Evolutionary conservation across 768 basidiomycete species (phyloP), one percentile per base, ranked within the genome.

Genomic region (Gloeopeniophorella convolvens): DNA sequence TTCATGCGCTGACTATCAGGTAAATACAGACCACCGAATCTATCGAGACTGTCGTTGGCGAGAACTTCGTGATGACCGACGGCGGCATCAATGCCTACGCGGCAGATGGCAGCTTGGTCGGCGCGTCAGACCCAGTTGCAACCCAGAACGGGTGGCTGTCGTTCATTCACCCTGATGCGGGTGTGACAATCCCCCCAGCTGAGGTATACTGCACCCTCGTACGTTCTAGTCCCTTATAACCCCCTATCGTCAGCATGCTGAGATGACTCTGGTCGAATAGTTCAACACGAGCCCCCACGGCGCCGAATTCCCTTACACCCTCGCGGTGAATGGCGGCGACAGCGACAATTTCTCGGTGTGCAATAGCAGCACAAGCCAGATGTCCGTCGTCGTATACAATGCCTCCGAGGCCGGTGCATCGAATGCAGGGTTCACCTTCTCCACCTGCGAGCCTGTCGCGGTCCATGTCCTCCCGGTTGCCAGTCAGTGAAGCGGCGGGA

Each of bases 191-290:
- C 32, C 2, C 31, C 6, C 24, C 50, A 7, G 12, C 50, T 8
- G 9, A 45, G 23, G 31, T 13, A 13, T 52, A 52, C 12, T 52
- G 51, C 37, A 21, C 32, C 11, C 16, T 52, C 30, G 51, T 52
- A 10, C 24, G 45, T 34, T 12, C 15, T 3, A 12, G n/a, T 7
- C 8, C n/a, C 7, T n/a, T n/a, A n/a, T n/a, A n/a, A n/a, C n/a
- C 12, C 10, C 21, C 15, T 23, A n/a, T 33, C n/a, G 31, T 26
- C 21, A 39, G 3, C 3, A 13, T 15, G 11, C n/a, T 35, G 11
- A 35, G 6, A 13, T 24, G 9, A 8, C 16, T 35, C 12, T 21
- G 26, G 6, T 27, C 26, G n/a, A 2, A 2, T n/a, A 52, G 51
- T 52, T 41, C 18, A 41, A 41, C 15, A 46, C 50, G 2, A 46